A percentile compares a stretch with the other conserved stretches of the same genome.
Evolutionary conservation across 768 basidiomycete species (phyloP).

Genomic region (Boletus patriciae): DNA sequence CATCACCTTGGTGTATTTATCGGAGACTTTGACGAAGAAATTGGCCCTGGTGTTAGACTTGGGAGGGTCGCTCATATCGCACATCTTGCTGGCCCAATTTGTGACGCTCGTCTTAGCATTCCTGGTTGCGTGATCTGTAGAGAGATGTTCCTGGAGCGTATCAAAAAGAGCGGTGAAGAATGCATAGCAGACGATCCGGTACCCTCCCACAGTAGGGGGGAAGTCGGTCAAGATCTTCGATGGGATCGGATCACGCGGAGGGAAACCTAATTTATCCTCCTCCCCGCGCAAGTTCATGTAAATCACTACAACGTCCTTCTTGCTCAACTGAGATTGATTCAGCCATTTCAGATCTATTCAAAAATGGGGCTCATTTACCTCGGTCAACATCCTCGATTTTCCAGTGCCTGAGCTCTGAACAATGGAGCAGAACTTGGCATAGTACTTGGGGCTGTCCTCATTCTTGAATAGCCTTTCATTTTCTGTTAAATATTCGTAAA

Average conservation of each 20-base stretch:
- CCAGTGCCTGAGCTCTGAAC: constrained; percentile 4
- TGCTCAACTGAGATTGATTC: constrained; percentile 1
- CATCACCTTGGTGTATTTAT: not conserved
- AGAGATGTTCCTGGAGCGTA: not conserved
- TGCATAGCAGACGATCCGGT: constrained; percentile 3
- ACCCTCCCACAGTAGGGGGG: not conserved
- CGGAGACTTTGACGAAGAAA: not conserved
- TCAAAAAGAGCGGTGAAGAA: constrained; percentile 19
- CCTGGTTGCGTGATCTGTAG: not conserved
- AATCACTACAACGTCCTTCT: constrained; percentile 13
- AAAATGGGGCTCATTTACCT: not conserved
- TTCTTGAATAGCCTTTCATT: not conserved
- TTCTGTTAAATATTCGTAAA: constrained; percentile 7
- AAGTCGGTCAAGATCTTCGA: constrained; percentile 12
- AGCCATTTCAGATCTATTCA: not conserved
- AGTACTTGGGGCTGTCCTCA: not conserved
- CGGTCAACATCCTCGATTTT: not conserved
- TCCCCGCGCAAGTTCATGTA: constrained; percentile 16
- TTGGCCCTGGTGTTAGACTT: not conserved
- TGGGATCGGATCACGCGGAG: constrained; percentile 14
- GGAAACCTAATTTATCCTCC: constrained; percentile 7
- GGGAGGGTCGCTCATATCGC: constrained; percentile 1
- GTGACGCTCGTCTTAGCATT: not conserved
- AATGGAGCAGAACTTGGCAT: constrained; percentile 6
- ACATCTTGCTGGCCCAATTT: constrained; percentile 2